Base-by-base conservation (phyloP, 2,329 filamentous ascomycete genomes). In the Tolypocladium ovalisporum region DNA sequence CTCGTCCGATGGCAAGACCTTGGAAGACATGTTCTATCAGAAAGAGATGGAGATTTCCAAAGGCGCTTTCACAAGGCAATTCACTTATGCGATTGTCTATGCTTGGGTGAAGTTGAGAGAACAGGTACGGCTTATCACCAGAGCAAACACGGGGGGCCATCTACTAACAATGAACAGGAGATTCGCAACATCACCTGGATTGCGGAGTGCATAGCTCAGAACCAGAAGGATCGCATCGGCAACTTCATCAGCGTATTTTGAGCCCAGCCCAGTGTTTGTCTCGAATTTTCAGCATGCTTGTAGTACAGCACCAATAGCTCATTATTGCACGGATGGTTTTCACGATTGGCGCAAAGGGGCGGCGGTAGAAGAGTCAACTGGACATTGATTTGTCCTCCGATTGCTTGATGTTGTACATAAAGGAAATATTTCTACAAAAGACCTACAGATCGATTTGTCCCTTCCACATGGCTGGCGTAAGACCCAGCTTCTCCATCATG, bases 161-260 rank as follows among this genome's bases (percentile, higher is more conserved):
- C 24, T 55, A 56, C 70, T 76, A 67, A 79, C 67, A 32, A 44
- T 5, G 24, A 4, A 8, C 61, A 97, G 92, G 94, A 99, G 88
- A 97, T 97, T 67, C 89, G 94, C 63, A 99, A 99, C 75, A 96
- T 99, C 69, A 97, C 94, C 55, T 99, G 94, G 94, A 99, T 99
- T 73, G 88, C 94, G 27, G 94, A 99, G 75, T 99, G 94, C 77
- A 99, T 99, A 82, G 94, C 94, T 57, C 94, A 99, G 76, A 97
- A 96, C 79, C 94, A 99, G 76, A 99, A 99, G 79, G 94, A 99
- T 75, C 85, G 94, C 70, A 97, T 99, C 71, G 89, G 90, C 66
- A 99, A 97, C 76, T 99, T 96, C 75, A 99, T 99, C 73, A 96
- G 91, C 75, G 94, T 97, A 61, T 96, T 99, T 76, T 96, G 75